Evolutionary conservation across 495 filamentous ascomycete species (phyloP).

Genomic region (Ramalina intermedia): DNA sequence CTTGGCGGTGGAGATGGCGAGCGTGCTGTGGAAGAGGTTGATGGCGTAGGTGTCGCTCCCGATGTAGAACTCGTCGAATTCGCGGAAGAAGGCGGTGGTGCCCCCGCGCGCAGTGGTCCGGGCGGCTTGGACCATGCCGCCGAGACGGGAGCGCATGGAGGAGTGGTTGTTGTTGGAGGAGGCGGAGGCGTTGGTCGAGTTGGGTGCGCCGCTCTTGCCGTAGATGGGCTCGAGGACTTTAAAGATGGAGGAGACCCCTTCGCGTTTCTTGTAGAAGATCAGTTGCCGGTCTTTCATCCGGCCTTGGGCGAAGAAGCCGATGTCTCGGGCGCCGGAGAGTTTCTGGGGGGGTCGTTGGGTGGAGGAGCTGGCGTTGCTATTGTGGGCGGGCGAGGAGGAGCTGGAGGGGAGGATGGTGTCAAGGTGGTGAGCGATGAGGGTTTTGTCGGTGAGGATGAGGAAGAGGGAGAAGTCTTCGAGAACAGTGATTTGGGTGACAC

Average conservation of each 20-base stretch:
- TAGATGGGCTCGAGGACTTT: constrained; percentile 92
- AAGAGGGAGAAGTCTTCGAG: constrained; percentile 91
- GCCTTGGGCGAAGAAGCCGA: constrained; percentile 89
- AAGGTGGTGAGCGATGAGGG: constrained; percentile 85
- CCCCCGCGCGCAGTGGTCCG: constrained; percentile 33
- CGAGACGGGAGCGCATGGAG: constrained; percentile 57
- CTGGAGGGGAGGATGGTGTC: constrained; percentile 71
- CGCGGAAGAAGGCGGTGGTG: constrained; percentile 88
- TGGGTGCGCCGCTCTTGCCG: constrained; percentile 42
- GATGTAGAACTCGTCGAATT: constrained; percentile 98
- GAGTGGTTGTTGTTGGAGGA: constrained; percentile 17
- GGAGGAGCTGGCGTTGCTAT: constrained; percentile 17
- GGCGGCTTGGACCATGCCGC: constrained; percentile 9
- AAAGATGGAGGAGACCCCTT: constrained; percentile 81
- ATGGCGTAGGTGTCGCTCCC: constrained; percentile 90
- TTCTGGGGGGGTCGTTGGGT: constrained; percentile 74
- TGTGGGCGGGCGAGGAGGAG: constrained; percentile 30
- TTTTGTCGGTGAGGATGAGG: constrained; percentile 78
- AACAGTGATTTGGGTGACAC: constrained; percentile 86
- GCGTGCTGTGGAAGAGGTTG: constrained; percentile 86
- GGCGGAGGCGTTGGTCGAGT: constrained; percentile 16
- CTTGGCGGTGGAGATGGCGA: constrained; percentile 77
- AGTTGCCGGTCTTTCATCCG: constrained; percentile 92
- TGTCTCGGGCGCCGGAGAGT: constrained; percentile 72
- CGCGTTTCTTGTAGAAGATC: constrained; percentile 93